Base-by-base conservation (phyloP, 139 green algal species). In the Chloropicon primus region DNA sequence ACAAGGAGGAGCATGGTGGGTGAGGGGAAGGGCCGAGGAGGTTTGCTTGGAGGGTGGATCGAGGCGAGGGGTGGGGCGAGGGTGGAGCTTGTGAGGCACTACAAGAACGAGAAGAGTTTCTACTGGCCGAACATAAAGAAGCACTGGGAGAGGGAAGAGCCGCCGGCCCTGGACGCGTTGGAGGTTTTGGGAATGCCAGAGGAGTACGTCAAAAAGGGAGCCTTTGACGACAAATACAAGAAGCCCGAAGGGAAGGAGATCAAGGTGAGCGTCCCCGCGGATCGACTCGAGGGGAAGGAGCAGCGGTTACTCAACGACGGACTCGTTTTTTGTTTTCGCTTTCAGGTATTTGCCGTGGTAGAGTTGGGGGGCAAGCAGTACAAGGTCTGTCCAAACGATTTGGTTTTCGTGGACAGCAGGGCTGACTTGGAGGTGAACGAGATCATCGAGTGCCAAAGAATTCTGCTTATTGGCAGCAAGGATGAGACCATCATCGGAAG, bases 401-500 rank as follows among this genome's bases (percentile, higher is more conserved):
- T 62, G 41, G 41, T 62, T 17, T 62, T 62, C 17, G 41, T 62
- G 41, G 41, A 62, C 41, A 62, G 41, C 41, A 5, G 41, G 41
- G 41, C 10, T 17, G 41, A 62, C 41, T 17, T 62, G 41, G 41
- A 62, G 17, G 41, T 62, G 41, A 87, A 88, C 71, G 86, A 92
- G 53, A 74, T 82, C 1, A 22, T 94, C 24, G 28, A 71, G 2
- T 77, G 93, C 5, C 54, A 77, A 2, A 79, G 82, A 1, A 86
- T 94, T 28, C 79, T 93, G 26, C 74, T 92, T 76, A 74, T 89
- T 25, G 90, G 87, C 24, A 85, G 80, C 0, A 27, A 22, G 1
- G 26, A 79, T 1, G 78, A 88, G 28, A 94, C 88, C 1, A 27
- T 92, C 2, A 87, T 94, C n/a, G 88, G 88, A 0, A 53, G 88